Evolutionary conservation across 2,329 filamentous ascomycete species (phyloP).

Genomic region (Colletotrichum sp.): DNA sequence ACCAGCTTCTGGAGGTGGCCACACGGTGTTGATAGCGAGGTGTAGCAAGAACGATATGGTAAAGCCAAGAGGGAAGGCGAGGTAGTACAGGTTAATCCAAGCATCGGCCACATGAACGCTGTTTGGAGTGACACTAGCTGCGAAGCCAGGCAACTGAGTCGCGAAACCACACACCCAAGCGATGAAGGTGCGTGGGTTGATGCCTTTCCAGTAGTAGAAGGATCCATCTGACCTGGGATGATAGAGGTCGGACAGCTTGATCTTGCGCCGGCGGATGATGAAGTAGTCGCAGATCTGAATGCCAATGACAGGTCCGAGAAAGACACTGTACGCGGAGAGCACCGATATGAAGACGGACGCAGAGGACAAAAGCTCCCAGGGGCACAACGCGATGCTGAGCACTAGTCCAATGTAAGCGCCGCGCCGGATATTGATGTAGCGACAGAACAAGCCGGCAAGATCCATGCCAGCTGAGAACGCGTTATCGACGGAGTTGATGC

Average conservation of each 20-base stretch:
- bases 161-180: conserved; percentile 46
- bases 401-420: conserved; percentile 54
- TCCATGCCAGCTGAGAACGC: conserved; percentile 57
- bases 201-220: conserved; percentile 45
- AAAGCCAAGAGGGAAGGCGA: conserved; percentile 14
- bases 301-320: conserved; percentile 42
- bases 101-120: background rate
- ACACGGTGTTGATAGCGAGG: conserved; percentile 7
- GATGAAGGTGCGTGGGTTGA: conserved; percentile 37
- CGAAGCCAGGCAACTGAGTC: conserved; percentile 12
- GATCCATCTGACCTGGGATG: conserved; percentile 38
- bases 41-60: conserved; percentile 13
- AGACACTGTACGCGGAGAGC: conserved; percentile 39
- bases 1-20: conserved; percentile 7
- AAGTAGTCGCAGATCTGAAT: conserved; percentile 42
- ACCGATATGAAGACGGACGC: conserved; percentile 40
- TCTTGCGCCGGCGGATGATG: conserved; percentile 34
- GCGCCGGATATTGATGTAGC: conserved; percentile 60
- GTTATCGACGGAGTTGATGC: conserved; percentile 24
- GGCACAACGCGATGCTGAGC: conserved; percentile 49
- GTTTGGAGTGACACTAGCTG: conserved; percentile 9
- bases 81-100: conserved; percentile 12
- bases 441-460: conserved; percentile 54
- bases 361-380: conserved; percentile 55
- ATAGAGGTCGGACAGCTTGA: conserved; percentile 41